phyloP scores from a whole-genome alignment of 768 basidiomycete species.

The Tulasnella sp. region DNA sequence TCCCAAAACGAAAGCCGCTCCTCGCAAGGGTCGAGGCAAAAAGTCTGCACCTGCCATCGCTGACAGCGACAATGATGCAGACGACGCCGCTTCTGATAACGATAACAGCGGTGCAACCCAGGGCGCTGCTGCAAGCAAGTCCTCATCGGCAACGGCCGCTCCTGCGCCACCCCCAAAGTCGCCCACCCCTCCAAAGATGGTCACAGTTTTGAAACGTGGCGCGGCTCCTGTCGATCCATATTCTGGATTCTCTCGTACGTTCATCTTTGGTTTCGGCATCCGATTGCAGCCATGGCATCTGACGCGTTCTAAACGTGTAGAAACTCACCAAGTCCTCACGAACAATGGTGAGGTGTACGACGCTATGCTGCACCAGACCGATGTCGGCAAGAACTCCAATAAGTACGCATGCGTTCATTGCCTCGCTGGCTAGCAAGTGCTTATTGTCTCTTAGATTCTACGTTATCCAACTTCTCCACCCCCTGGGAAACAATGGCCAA shows the following conservation, averaged over 20 bases:
- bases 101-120: background rate
- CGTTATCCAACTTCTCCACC: slow-evolving; percentile 22
- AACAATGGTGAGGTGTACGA: slow-evolving; percentile 21
- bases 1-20: background rate
- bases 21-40: background rate
- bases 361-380: slow-evolving; percentile 24
- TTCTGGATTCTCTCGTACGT: slow-evolving; percentile 20
- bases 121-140: background rate
- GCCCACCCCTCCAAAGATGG: slow-evolving; percentile 18
- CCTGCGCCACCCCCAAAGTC: background rate
- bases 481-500: slow-evolving; percentile 7
- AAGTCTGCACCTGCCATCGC: background rate
- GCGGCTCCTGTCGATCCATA: slow-evolving; percentile 23
- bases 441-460: slow-evolving; percentile 21
- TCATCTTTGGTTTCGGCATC: background rate
- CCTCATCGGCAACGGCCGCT: background rate
- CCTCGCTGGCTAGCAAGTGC: background rate
- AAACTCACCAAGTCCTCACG: slow-evolving; percentile 22
- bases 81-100: background rate
- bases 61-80: background rate
- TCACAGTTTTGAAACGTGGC: slow-evolving; percentile 22
- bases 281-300: background rate
- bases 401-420: slow-evolving; percentile 3
- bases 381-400: slow-evolving; percentile 21
- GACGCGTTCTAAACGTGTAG: background rate